Evolutionary conservation across 2,329 filamentous ascomycete species (phyloP), one percentile per base, ranked within the genome.

Genomic region (Fusarium miscanthi): DNA sequence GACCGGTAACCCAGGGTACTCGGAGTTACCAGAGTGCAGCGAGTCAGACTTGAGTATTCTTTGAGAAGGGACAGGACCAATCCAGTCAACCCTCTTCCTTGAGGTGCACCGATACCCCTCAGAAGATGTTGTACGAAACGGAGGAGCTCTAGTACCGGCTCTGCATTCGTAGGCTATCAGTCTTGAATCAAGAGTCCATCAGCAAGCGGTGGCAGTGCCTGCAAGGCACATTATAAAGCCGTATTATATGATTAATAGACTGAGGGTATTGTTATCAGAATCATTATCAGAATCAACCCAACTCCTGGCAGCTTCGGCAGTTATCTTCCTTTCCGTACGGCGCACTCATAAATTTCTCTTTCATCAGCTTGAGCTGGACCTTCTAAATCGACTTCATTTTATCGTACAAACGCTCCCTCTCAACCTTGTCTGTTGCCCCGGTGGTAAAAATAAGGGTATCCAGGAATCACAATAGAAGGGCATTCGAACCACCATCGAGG

Each of bases 401-500:
- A 57, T 69, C 56, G 31, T 62, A 69, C 63, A 73, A 33, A 14
- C 31, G 30, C 31, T 23, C 31, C 8, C 40, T 41, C 46, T 56
- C 31, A 51, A 40, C 25, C n/a, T 63, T 45, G 46, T 56, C 42
- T 42, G 21, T 59, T 35, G 21, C n/a, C 45, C 8, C 40, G 40
- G 9, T 59, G 30, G 46, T 61, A 74, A 21, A 65, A 49, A 19
- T 67, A 64, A 37, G 72, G 72, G 42, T 74, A 74, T 59, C 35
- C 31, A 14, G 51, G 58, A 21, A 59, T 59, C 19, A 43, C 25
- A 17, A 76, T 37, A 53, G 72, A 75, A 41, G 72, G 67, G 19
- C 67, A 73, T 58, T 70, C 54, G 23, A 43, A 66, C 51, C 64
- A 70, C 72, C 74, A 72, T 49, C 70, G 72, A 23, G 70, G 27